phyloP scores from a whole-genome alignment of 306 rosid genomes.

The Rosa persica region DNA sequence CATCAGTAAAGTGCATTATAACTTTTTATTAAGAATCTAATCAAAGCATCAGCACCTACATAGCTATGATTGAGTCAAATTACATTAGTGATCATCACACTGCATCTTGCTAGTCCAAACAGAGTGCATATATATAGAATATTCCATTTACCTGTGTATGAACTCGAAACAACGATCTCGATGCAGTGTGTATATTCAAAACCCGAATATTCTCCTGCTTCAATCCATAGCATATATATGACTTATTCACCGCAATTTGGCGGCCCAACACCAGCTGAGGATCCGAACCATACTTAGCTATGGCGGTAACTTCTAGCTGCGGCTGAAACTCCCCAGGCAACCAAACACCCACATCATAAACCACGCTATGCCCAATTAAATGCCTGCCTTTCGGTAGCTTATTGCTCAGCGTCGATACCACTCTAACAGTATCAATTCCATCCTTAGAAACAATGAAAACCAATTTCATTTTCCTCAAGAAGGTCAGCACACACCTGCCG shows the following conservation, averaged over 20 bases:
- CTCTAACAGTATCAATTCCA: too few relatives aligned
- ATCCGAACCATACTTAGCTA: slow-evolving; percentile 88
- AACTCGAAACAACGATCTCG: slow-evolving; percentile 82
- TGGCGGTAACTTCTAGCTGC: slow-evolving; percentile 93
- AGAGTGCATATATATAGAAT: too few relatives aligned
- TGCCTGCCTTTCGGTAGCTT: slow-evolving; percentile 86
- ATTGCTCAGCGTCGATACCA: slow-evolving; percentile 51
- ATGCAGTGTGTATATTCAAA: slow-evolving; percentile 82
- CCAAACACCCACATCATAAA: slow-evolving; percentile 77
- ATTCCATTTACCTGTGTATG: slow-evolving; percentile 67
- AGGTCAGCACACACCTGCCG: too few relatives aligned
- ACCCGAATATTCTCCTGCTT: slow-evolving; percentile 88
- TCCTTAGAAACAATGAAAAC: too few relatives aligned
- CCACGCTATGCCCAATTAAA: slow-evolving; percentile 64
- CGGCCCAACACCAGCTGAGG: slow-evolving; percentile 89
- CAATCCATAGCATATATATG: slow-evolving; percentile 92
- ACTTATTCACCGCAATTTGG: slow-evolving; percentile 94
- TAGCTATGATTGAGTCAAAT: too few relatives aligned
- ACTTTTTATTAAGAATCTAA: neutral
- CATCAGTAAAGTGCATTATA: neutral
- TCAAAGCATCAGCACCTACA: too few relatives aligned
- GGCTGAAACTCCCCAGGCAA: slow-evolving; percentile 87
- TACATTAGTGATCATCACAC: too few relatives aligned
- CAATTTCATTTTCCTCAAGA: too few relatives aligned
- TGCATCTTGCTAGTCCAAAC: too few relatives aligned